These are phyloP conservation scores for Lotmaria passim DNA, from an alignment of 208 protist species.

Conservation along the genomic window DNA sequence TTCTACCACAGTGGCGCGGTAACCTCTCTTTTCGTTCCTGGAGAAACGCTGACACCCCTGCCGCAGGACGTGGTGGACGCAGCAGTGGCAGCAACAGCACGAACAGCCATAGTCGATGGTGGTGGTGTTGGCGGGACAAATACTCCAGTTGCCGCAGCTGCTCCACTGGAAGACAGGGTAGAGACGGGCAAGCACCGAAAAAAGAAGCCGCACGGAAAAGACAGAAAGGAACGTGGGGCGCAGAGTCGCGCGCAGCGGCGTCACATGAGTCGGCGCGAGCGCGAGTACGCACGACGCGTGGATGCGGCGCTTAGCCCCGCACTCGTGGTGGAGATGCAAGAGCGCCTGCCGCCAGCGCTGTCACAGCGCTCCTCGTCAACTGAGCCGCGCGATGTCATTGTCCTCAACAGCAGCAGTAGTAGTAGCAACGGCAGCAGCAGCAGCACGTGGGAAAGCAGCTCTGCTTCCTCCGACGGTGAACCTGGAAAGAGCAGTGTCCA, in stretches of 20 bases:
- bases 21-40: conserved; percentile 10
- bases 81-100: not conserved
- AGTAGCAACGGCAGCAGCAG: not conserved
- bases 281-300: conserved; percentile 14
- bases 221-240: too few species aligned
- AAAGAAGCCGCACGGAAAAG: not conserved
- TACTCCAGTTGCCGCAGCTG: too few species aligned
- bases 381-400: not conserved
- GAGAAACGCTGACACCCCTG: not conserved
- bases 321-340: conserved; percentile 4
- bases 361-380: not conserved
- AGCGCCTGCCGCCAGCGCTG: not conserved
- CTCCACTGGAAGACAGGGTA: too few species aligned
- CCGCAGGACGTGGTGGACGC: conserved; percentile 25
- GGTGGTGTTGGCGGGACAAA: too few species aligned
- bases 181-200: too few species aligned
- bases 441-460: not conserved
- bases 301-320: conserved; percentile 17
- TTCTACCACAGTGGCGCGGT: conserved; percentile 19
- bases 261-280: conserved; percentile 10
- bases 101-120: not conserved
- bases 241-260: not conserved
- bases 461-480: not conserved
- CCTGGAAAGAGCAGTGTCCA: too few species aligned
- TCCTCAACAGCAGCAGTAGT: conserved; percentile 2